phyloP scores from a whole-genome alignment of 257 asterid genomes.

The Nicotiana noctiflora region DNA sequence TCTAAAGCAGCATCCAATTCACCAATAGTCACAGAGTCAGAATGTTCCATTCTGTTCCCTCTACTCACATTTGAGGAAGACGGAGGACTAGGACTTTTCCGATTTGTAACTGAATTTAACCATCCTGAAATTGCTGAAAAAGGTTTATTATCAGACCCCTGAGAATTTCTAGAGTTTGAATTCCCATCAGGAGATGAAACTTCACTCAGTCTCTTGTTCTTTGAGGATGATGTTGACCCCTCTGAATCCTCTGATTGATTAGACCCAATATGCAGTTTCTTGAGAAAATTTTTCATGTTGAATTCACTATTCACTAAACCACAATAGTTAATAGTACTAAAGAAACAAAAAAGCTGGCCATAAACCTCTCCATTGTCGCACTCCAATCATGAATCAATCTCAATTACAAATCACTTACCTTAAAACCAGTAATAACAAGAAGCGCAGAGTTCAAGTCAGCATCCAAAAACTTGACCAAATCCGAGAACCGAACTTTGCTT shows the following conservation, averaged over 20 bases:
- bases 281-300: slow-evolving; percentile 71
- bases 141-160: slow-evolving; percentile 56
- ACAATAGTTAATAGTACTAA: slow-evolving; percentile 34
- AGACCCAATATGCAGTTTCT: slow-evolving; percentile 76
- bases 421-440: slow-evolving; percentile 15
- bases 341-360: slow-evolving; percentile 30
- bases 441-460: slow-evolving; percentile 22
- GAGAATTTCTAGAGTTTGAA: slow-evolving; percentile 38
- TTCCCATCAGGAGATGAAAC: slow-evolving; percentile 42
- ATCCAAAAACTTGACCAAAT: slow-evolving; percentile 25
- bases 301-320: slow-evolving; percentile 18
- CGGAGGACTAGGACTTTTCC: slow-evolving; percentile 68
- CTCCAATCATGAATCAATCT: slow-evolving; percentile 40
- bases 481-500: slow-evolving; percentile 21
- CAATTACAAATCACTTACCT: slow-evolving; percentile 17
- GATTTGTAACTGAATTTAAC: slow-evolving; percentile 73
- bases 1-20: slow-evolving; percentile 64
- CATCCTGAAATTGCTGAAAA: slow-evolving; percentile 86
- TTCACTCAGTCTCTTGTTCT: slow-evolving; percentile 42
- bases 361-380: slow-evolving; percentile 51
- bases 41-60: slow-evolving; percentile 53
- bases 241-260: slow-evolving; percentile 68
- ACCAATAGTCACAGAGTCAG: slow-evolving; percentile 65
- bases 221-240: slow-evolving; percentile 59
- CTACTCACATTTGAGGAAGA: slow-evolving; percentile 52